Percentiles rank a stretch among this genome's conserved stretches.
Evolutionary conservation across 352 stramenopile genomes (phyloP).

Genomic region (Phytophthora capsici): DNA sequence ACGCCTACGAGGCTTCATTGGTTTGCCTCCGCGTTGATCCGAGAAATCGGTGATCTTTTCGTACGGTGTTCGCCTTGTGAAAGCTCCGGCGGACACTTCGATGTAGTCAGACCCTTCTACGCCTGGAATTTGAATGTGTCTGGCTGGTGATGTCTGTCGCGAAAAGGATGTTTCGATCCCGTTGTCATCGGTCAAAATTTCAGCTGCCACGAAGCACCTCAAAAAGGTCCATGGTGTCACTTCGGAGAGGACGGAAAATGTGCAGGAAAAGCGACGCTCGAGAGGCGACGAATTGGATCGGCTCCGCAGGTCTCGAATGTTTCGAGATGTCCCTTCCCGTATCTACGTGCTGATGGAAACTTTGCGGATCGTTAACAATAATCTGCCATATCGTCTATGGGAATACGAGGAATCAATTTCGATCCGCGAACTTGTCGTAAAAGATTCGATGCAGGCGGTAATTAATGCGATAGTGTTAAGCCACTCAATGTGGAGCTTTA

Average conservation of each 20-base stretch:
- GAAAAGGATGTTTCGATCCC: neutral
- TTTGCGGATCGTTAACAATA: conserved; percentile 18
- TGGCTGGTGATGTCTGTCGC: conserved; percentile 1
- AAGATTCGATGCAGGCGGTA: no score
- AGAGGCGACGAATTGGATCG: neutral
- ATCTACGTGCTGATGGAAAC: conserved; percentile 12
- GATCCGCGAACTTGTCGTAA: no score
- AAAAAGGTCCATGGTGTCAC: conserved; percentile 3
- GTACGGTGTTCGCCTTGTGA: conserved; percentile 11
- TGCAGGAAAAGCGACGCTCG: neutral
- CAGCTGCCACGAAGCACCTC: conserved; percentile 7
- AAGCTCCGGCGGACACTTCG: neutral
- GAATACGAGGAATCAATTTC: conserved; percentile 18
- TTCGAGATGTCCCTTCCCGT: conserved; percentile 3
- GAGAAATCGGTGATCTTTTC: conserved; percentile 18
- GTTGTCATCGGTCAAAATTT: conserved; percentile 8
- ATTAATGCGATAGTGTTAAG: no score
- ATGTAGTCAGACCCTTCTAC: neutral
- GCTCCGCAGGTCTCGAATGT: neutral
- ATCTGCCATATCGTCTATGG: conserved; percentile 5
- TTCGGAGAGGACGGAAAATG: neutral
- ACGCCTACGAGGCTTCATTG: neutral
- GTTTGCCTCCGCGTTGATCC: neutral
- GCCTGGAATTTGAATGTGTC: conserved; percentile 17
- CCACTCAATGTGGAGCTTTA: no score